Evolutionary conservation across 2,329 filamentous ascomycete species (phyloP), one percentile per base, ranked within the genome.

Genomic region (Hymenoscyphus scutula): DNA sequence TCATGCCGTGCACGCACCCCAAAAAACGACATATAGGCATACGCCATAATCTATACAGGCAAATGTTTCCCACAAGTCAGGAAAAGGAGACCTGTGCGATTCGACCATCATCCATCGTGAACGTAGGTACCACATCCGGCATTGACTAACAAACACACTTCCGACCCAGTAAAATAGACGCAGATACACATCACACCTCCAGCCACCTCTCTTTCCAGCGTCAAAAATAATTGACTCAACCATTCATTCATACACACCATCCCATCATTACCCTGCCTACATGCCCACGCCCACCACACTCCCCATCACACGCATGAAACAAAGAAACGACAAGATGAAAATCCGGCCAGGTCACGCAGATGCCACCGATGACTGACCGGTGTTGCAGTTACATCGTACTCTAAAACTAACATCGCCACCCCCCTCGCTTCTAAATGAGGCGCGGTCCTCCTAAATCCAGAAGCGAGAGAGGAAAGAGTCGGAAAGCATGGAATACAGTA

Each of bases 371-470:
- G 34, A 37, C 34, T 37, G 34, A 37, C 34, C 34, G 32, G 32
- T 37, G n/a, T n/a, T 51, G 19, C 8, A 5, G 45, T 51, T 51
- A 51, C 45, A 51, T 27, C 10, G 19, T 25, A 5, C 38, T 32
- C n/a, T 56, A 29, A 19, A 19, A 34, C 53, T 23, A 56, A 37
- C 53, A 56, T 56, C 53, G 30, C 53, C 53, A 37, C 53, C 30
- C 8, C 53, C 29, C 19, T 13, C 17, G 29, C 29, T 56, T 56
- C 34, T 4, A 37, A 37, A n/a, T 19, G 32, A 32, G 53, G 30
- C 19, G 25, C 27, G 29, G 10, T 25, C 1, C 8, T 11, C 10
- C 11, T 8, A 17, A 45, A 11, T n/a, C 7, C 10, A 23, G n/a
- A 23, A 51, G 19, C 19, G 19, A 51, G n/a, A 48, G 41, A 23